Evolutionary conservation across 495 filamentous ascomycete species (phyloP).

Genomic region (Penicillium paradoxum): DNA sequence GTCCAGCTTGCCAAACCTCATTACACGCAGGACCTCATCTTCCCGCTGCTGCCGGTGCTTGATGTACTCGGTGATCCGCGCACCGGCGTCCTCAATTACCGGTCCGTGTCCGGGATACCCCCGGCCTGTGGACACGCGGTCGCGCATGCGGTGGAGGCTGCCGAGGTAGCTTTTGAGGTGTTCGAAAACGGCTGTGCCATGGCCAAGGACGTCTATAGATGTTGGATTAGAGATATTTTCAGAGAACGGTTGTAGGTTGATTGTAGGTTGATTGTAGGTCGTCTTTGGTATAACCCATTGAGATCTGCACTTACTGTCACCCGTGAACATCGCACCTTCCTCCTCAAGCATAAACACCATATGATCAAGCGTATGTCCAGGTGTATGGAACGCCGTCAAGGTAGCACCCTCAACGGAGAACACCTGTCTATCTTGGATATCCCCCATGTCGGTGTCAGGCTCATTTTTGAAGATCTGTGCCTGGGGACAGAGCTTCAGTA

Average conservation of each 20-base stretch:
- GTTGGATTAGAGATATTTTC: not conserved
- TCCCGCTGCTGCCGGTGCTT: constrained; percentile 74
- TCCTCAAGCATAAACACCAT: constrained; percentile 66
- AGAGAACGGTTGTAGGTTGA: not conserved
- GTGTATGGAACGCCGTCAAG: constrained; percentile 67
- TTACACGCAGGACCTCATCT: constrained; percentile 67
- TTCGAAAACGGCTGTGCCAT: constrained; percentile 91
- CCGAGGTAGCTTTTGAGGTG: constrained; percentile 67
- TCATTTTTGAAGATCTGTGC: constrained; percentile 49
- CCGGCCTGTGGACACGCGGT: constrained; percentile 52
- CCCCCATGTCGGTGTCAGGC: constrained; percentile 31
- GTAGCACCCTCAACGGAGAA: constrained; percentile 75
- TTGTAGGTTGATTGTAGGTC: not conserved
- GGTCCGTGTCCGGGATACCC: constrained; percentile 87
- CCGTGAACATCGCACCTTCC: constrained; percentile 85
- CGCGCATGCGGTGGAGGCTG: constrained; percentile 68
- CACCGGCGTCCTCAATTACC: constrained; percentile 60
- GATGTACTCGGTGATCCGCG: constrained; percentile 75
- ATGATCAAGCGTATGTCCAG: constrained; percentile 86
- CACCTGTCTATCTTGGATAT: constrained; percentile 64
- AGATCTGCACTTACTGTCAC: constrained; percentile 55
- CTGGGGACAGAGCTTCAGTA: constrained; percentile 56
- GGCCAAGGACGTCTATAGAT: constrained; percentile 68
- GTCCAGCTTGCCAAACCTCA: constrained; percentile 43
- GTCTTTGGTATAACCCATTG: too few relatives aligned